A percentile compares a stretch with the other conserved stretches of the same genome.
These are phyloP conservation scores for Boletus reticuloceps DNA, from an alignment of 768 basidiomycete species.

Conservation along the genomic window DNA sequence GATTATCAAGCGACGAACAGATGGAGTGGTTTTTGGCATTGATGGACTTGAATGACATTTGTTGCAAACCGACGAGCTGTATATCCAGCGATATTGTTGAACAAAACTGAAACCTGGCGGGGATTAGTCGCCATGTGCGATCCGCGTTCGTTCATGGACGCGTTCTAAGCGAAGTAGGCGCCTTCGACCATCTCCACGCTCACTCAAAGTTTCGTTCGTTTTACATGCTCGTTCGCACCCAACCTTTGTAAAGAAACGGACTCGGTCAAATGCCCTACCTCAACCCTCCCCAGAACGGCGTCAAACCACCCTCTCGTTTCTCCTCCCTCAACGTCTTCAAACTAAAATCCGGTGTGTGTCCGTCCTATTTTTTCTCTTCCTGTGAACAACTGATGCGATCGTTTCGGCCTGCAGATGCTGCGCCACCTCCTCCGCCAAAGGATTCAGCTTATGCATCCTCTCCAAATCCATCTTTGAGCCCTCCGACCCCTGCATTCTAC, in stretches of 20 bases:
- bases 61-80: neutral
- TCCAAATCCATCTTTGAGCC: neutral
- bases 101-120: too few species aligned
- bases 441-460: constrained; percentile 40
- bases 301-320: constrained; percentile 37
- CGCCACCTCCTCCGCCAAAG: constrained; percentile 59
- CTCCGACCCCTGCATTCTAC: constrained; percentile 13
- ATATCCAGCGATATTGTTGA: neutral
- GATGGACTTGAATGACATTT: neutral
- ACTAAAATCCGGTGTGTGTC: constrained; percentile 19
- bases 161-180: too few species aligned
- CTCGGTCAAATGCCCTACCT: neutral
- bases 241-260: neutral
- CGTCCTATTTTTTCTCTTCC: too few species aligned
- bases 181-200: neutral
- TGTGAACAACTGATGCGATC: neutral
- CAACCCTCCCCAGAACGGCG: constrained; percentile 7
- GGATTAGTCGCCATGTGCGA: too few species aligned
- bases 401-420: constrained; percentile 5
- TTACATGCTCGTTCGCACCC: neutral
- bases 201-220: neutral
- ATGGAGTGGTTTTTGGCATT: constrained; percentile 25
- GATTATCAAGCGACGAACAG: constrained; percentile 9
- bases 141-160: too few species aligned
- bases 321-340: constrained; percentile 44